Evolutionary conservation across 164 flowering plant genomes (phyloP), one percentile per base, ranked within the genome.

Genomic region (Piper betle): DNA sequence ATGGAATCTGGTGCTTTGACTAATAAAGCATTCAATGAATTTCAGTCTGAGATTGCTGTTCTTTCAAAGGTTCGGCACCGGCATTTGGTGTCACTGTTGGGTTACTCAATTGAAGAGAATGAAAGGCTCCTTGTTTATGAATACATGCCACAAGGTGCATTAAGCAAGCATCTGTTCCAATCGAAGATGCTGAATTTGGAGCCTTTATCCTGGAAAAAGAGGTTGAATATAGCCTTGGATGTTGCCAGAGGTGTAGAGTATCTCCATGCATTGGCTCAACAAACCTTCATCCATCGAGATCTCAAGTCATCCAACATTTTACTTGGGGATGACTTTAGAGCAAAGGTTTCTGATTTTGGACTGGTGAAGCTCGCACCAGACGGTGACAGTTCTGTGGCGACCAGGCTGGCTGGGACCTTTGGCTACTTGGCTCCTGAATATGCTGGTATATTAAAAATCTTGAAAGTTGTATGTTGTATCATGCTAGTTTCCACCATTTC

Each of bases 261-360:
- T 66, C 71, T 82, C 1, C 86, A 82, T 60, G 75, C 78, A 58
- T 72, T 80, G 52, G 86, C 84, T 8, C 86, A 78, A 16, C 73
- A 72, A 43, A 82, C 83, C 65, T 82, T 82, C 65, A 82, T 82
- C 61, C 86, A 82, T 55, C 66, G 86, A 53, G 86, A 82, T 64
- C 68, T 77, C 43, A 77, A 77, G 57, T 74, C 80, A 0, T 69
- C 80, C 7, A 77, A 77, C 64, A 74, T 77, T 40, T 77, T 77
- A 56, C 75, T 77, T 40, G 72, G 77, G 4, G 77, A 77, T 61
- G 77, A 77, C 54, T 66, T 71, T 72, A 66, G 75, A 54, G 80
- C 80, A 9, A 77, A 77, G 57, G 80, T 77, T 56, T 65, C 80
- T 5, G 80, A 76, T 68, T 76, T 76, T 69, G 80, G 80, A 11